Conservation (phyloP, 140 eudicot genomes). For the Oenanthe javanica region DNA sequence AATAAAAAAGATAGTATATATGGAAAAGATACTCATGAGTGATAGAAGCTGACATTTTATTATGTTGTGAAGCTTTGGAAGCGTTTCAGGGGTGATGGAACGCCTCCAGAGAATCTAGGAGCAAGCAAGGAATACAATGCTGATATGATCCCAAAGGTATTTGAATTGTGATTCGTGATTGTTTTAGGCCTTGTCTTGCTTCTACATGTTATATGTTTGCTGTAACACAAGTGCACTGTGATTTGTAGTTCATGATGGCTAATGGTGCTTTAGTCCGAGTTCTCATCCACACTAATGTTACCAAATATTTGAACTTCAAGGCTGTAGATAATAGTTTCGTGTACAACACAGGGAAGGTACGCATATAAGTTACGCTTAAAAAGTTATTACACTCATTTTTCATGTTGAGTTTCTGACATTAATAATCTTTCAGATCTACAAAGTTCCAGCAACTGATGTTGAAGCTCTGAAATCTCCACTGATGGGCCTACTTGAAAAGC, state of each 20-base stretch:
- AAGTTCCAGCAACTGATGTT: constrained; percentile 94
- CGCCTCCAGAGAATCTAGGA: constrained; percentile 64
- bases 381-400: neutral
- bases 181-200: neutral
- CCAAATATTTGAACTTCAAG: constrained; percentile 88
- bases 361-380: neutral
- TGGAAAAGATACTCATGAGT: neutral
- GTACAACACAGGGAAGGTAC: constrained; percentile 86
- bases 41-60: neutral
- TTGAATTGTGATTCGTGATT: neutral
- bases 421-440: constrained; percentile 50
- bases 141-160: constrained; percentile 94
- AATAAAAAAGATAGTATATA: neutral
- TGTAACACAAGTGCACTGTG: neutral
- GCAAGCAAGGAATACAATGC: constrained; percentile 80
- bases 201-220: neutral
- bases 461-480: constrained; percentile 85
- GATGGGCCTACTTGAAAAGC: constrained; percentile 86
- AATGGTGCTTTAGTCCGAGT: constrained; percentile 85
- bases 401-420: neutral
- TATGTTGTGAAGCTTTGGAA: constrained; percentile 61
- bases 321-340: constrained; percentile 98
- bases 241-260: constrained; percentile 86
- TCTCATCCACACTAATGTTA: constrained; percentile 70
- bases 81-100: constrained; percentile 67